Percentiles rank a stretch among this genome's conserved stretches.
Evolutionary conservation across 1,284 basidiomycete species (phyloP).

Genomic region (Naganishia cerealis): DNA sequence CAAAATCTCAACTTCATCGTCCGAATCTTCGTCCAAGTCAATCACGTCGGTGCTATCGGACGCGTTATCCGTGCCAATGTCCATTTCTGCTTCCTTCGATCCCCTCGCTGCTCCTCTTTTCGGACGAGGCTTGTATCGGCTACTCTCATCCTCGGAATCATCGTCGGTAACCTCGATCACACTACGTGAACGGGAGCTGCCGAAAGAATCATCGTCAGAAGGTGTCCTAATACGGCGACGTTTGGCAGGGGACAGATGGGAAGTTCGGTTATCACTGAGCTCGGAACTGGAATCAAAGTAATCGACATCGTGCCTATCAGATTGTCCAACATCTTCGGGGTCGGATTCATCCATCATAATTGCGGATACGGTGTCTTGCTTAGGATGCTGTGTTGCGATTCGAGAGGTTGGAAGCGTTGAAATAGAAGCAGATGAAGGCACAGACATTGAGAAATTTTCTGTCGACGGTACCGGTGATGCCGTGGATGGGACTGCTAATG

Average conservation of each 20-base stretch:
- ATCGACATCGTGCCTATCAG: background rate
- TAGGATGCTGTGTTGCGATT: background rate
- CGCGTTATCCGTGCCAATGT: slow-evolving; percentile 32
- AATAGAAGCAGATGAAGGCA: background rate
- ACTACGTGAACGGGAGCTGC: background rate
- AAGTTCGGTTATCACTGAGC: slow-evolving; percentile 19
- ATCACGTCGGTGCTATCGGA: slow-evolving; percentile 33
- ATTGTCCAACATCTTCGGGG: slow-evolving; percentile 16
- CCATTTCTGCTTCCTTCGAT: slow-evolving; percentile 36
- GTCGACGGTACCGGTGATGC: background rate
- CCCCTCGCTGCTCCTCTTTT: slow-evolving; percentile 11
- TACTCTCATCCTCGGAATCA: slow-evolving; percentile 20
- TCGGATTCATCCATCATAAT: slow-evolving; percentile 43
- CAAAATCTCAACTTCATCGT: slow-evolving; percentile 21
- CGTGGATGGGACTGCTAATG: slow-evolving; percentile 13
- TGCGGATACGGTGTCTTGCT: slow-evolving; percentile 33
- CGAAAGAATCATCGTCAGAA: background rate
- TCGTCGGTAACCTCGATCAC: slow-evolving; percentile 13
- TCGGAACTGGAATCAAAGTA: slow-evolving; percentile 30
- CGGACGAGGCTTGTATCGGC: slow-evolving; percentile 4
- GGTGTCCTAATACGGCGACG: slow-evolving; percentile 10
- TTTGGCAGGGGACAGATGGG: background rate
- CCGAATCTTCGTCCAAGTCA: slow-evolving; percentile 21
- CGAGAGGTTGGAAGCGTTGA: background rate
- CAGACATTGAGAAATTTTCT: slow-evolving; percentile 7